Base-by-base conservation (phyloP, 2,329 filamentous ascomycete genomes). In the Alternaria arborescens region DNA sequence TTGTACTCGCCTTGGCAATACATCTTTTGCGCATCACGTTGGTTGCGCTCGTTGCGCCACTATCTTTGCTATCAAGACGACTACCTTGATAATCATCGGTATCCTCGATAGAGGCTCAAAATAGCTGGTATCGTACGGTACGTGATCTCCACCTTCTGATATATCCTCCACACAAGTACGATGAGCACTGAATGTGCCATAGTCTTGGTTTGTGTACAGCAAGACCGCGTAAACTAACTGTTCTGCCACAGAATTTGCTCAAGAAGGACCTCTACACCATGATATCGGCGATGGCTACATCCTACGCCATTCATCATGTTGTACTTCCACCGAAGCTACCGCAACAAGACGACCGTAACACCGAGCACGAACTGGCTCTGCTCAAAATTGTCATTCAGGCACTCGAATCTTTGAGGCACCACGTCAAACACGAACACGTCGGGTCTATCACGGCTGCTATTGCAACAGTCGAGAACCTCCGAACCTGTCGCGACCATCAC, bases 261-360 rank as follows among this genome's bases (percentile, higher is more conserved):
- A 18, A 11, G 16, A 12, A 24, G 28, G 6, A 8, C 7, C 12
- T 28, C 8, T 30, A 26, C 24, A 7, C 14, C 11, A 69, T 68
- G 65, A 14, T 55, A 30, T 34, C 53, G n/a, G 34, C 36, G 3
- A 32, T 5, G 32, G 52, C 55, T 12, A 62, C 60, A 5, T 30
- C 54, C 11, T 71, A 71, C 34, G 51, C 65, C 5, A 41, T 60
- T 26, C 57, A 84, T 38, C 82, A 86, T 65, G 69, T 85, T 1
- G 83, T 85, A 20, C 76, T 86, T 0, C 84, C 84, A 0, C 81
- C 83, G 1, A 76, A 82, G 41, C 71, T 85, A 0, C 84, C 83
- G 0, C 78, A 84, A 50, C 28, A 55, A 6, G 47, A 76, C 30
- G 79, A 82, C 22, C 52, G 41, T 2, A 34, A 61, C 11, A 18